These are phyloP conservation scores for Verticillium klebahnii DNA, from an alignment of 2,329 filamentous ascomycete genomes.

Conservation along the genomic window DNA sequence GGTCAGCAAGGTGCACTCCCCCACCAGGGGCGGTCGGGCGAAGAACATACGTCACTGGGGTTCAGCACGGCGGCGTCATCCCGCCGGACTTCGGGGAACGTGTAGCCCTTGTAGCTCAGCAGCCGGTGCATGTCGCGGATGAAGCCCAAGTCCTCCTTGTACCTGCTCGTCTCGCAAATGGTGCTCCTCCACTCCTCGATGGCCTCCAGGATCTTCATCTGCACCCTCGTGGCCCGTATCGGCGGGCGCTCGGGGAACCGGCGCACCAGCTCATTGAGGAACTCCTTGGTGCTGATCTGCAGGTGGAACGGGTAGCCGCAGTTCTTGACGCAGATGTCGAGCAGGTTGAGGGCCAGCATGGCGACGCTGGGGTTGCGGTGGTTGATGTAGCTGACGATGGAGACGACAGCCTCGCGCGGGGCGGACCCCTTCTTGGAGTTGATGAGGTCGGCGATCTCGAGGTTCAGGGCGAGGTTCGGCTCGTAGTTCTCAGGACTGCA, in stretches of 20 bases:
- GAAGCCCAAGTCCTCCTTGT: slow-evolving; percentile 95
- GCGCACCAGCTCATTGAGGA: slow-evolving; percentile 94
- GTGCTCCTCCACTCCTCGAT: slow-evolving; percentile 98
- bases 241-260: slow-evolving; percentile 93
- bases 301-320: slow-evolving; percentile 98
- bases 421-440: slow-evolving; percentile 96
- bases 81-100: slow-evolving; percentile 84
- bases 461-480: slow-evolving; percentile 90
- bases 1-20: neutral
- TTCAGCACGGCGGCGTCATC: slow-evolving; percentile 97
- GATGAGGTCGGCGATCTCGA: slow-evolving; percentile 94
- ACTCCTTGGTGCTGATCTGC: slow-evolving; percentile 98
- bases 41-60: slow-evolving; percentile 77
- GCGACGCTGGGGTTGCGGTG: slow-evolving; percentile 95
- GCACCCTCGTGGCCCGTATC: slow-evolving; percentile 78
- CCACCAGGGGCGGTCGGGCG: neutral
- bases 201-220: slow-evolving; percentile 87
- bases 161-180: slow-evolving; percentile 95
- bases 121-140: slow-evolving; percentile 97
- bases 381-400: slow-evolving; percentile 93
- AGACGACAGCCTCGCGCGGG: slow-evolving; percentile 88
- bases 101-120: slow-evolving; percentile 93
- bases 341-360: slow-evolving; percentile 80
- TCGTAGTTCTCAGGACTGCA: slow-evolving; percentile 98
- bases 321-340: slow-evolving; percentile 99